phyloP scores from a whole-genome alignment of 1,139 yeast species.

The Petasospora rhodanensis region DNA sequence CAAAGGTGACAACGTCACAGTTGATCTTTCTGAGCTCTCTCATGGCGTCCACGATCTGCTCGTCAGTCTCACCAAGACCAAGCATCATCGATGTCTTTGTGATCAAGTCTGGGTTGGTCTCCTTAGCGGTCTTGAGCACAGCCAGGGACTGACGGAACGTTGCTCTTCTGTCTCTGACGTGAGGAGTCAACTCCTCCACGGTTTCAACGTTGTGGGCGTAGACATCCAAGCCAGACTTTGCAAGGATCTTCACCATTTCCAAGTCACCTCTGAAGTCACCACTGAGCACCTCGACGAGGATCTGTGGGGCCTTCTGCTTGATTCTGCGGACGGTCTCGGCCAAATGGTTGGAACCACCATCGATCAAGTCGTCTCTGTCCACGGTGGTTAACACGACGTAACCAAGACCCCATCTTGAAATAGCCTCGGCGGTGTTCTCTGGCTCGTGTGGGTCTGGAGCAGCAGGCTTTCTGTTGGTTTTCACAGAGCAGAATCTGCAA shows the following conservation, averaged over 20 bases:
- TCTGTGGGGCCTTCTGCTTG: conserved; percentile 85
- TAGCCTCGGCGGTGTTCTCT: conserved; percentile 96
- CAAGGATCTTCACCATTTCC: conserved; percentile 74
- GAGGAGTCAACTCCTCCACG: conserved; percentile 92
- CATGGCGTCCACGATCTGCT: conserved; percentile 72
- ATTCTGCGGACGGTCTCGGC: conserved; percentile 82
- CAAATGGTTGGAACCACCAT: conserved; percentile 92
- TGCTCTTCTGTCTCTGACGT: conserved; percentile 93
- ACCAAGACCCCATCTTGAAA: conserved; percentile 97
- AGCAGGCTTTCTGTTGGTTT: conserved; percentile 82
- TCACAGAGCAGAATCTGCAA: conserved; percentile 95
- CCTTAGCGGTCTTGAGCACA: conserved; percentile 77
- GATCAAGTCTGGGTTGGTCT: conserved; percentile 65
- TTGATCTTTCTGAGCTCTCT: conserved; percentile 66
- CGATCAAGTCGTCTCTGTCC: conserved; percentile 90
- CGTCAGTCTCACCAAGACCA: conserved; percentile 95
- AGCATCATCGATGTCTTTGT: conserved; percentile 96
- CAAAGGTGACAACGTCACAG: conserved; percentile 96
- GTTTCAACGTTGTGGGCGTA: conserved; percentile 97
- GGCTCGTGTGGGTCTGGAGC: conserved; percentile 96
- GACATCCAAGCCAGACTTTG: conserved; percentile 86
- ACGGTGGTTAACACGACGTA: conserved; percentile 97
- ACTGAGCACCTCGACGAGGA: conserved; percentile 85
- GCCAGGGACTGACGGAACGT: conserved; percentile 84
- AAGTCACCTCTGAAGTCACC: conserved; percentile 95